A percentile compares a stretch with the other conserved stretches of the same genome.
phyloP scores from a whole-genome alignment of 805 yeast species.

The Hanseniaspora jakobsenii region DNA sequence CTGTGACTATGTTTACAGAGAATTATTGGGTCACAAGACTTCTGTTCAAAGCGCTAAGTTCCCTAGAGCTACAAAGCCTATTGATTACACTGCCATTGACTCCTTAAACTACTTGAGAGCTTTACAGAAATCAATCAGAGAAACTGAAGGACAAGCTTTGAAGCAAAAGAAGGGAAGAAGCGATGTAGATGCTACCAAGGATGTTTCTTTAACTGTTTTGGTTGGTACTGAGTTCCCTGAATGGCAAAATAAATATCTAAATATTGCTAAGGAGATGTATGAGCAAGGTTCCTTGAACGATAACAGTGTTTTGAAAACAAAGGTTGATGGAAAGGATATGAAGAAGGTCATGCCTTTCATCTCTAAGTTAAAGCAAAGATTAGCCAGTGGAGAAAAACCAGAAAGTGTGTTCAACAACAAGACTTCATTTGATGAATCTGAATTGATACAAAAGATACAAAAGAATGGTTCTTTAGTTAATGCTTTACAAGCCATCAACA shows the following conservation, averaged over 20 bases:
- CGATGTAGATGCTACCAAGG: constrained; percentile 62
- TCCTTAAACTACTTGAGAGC: constrained; percentile 70
- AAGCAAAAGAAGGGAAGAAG: constrained; percentile 72
- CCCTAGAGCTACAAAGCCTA: constrained; percentile 65
- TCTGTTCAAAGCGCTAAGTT: constrained; percentile 65
- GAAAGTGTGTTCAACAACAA: constrained; percentile 80
- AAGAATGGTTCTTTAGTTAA: constrained; percentile 43
- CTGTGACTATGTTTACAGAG: constrained; percentile 80
- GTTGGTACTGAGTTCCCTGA: constrained; percentile 79
- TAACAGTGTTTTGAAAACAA: constrained; percentile 49
- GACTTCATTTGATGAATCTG: constrained; percentile 61
- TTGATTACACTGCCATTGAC: constrained; percentile 49
- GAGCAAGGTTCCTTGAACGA: constrained; percentile 53
- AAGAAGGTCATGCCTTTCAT: constrained; percentile 98
- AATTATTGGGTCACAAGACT: constrained; percentile 51
- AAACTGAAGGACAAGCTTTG: constrained; percentile 74
- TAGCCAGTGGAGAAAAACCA: constrained; percentile 50
- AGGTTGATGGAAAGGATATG: constrained; percentile 70
- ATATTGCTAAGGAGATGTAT: constrained; percentile 65
- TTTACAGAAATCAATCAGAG: constrained; percentile 76
- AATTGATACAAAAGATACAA: constrained; percentile 16
- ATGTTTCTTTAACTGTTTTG: constrained; percentile 60
- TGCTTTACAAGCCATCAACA: constrained; percentile 44
- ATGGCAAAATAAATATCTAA: constrained; percentile 76
- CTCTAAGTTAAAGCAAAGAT: constrained; percentile 69